phyloP scores from a whole-genome alignment of 169 alveolate species.

The Prorocentrum cordatum region DNA sequence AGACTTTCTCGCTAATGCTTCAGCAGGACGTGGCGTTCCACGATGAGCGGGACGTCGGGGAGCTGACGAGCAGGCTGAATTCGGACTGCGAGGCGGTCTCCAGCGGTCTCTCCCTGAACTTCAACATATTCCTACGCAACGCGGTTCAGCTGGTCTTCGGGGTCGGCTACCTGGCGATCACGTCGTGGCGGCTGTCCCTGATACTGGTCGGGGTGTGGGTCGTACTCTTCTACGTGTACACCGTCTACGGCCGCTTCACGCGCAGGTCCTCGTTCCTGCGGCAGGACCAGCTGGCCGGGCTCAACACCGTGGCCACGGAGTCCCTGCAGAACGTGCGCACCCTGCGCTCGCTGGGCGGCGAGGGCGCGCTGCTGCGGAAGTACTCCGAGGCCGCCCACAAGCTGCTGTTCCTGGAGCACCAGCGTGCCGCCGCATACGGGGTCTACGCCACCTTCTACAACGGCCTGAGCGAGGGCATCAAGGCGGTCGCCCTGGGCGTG shows the following conservation, averaged over 20 bases:
- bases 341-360: conserved; percentile 10
- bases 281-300: conserved; percentile 29
- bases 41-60: conserved; percentile 3
- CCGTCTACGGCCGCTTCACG: conserved; percentile 26
- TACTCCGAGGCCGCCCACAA: conserved; percentile 10
- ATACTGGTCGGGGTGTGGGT: conserved; percentile 52
- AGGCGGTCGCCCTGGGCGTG: conserved; percentile 38
- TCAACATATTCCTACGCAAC: conserved; percentile 30
- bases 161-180: conserved; percentile 14
- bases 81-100: conserved; percentile 45
- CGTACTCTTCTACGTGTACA: conserved; percentile 37
- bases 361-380: conserved; percentile 23
- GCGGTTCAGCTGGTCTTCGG: conserved; percentile 9
- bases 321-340: conserved; percentile 34
- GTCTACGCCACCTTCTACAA: conserved; percentile 59
- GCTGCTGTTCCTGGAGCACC: conserved; percentile 44
- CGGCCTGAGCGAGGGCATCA: conserved; percentile 46
- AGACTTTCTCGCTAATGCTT: conserved; percentile 35
- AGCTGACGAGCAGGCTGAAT: neutral
- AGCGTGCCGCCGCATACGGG: conserved; percentile 57
- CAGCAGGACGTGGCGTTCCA: conserved; percentile 54
- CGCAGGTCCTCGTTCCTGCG: conserved; percentile 44
- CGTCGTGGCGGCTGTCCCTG: conserved; percentile 33
- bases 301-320: conserved; percentile 55
- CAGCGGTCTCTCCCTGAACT: conserved; percentile 14